Evolutionary conservation across 352 stramenopile species (phyloP).

Genomic region (Pythium apleroticum): DNA sequence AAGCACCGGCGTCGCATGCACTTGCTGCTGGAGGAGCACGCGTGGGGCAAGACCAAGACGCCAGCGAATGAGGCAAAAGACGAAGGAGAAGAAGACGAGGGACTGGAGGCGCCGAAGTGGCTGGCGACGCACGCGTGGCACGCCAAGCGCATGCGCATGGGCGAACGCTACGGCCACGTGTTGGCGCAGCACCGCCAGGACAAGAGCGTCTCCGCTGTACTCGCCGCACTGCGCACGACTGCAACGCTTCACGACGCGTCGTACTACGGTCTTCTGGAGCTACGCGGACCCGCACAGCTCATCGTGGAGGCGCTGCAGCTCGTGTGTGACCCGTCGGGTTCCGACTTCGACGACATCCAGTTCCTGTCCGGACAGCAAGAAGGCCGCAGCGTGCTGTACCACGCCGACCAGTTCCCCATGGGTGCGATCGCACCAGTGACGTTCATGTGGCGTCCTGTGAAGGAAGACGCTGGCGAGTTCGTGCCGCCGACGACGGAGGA

Average conservation of each 20-base stretch:
- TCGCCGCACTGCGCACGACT: slow-evolving; percentile 51
- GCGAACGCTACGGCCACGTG: slow-evolving; percentile 44
- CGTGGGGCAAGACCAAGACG: slow-evolving; percentile 26
- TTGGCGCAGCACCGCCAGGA: slow-evolving; percentile 49
- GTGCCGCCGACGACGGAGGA: background rate
- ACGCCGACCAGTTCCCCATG: slow-evolving; percentile 49
- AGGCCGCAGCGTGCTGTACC: slow-evolving; percentile 54
- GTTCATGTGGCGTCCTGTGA: slow-evolving; percentile 72
- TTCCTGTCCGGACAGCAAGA: slow-evolving; percentile 58
- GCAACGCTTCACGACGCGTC: slow-evolving; percentile 60
- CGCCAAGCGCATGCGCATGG: slow-evolving; percentile 76
- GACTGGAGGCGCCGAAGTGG: slow-evolving; percentile 37
- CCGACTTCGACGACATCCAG: slow-evolving; percentile 53
- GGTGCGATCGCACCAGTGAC: slow-evolving; percentile 68
- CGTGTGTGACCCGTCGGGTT: slow-evolving; percentile 63
- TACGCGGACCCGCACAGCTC: slow-evolving; percentile 53
- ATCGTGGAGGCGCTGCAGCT: slow-evolving; percentile 64
- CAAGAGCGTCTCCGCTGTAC: slow-evolving; percentile 62
- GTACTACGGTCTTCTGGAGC: slow-evolving; percentile 69
- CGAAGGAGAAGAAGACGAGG: background rate
- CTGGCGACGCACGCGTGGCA: slow-evolving; percentile 75
- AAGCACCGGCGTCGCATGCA: slow-evolving; percentile 63
- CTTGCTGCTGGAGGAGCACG: slow-evolving; percentile 37
- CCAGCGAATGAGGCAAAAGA: background rate
- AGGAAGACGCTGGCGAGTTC: slow-evolving; percentile 28